Evolutionary conservation across 306 rosid genomes (phyloP).

Genomic region (Sicyos baderoa): DNA sequence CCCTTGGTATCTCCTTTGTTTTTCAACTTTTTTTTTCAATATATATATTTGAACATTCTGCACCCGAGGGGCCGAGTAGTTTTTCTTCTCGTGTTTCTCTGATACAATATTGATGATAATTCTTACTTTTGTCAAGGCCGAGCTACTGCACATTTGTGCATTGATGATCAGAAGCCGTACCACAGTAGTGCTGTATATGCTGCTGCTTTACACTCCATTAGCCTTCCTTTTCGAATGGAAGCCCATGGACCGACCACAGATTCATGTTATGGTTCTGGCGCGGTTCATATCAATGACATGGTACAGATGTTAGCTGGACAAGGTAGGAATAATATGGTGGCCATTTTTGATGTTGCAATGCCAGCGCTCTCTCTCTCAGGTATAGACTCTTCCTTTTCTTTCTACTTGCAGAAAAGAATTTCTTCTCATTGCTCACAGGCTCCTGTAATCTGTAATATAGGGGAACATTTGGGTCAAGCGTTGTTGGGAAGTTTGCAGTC

Average conservation of each 20-base stretch:
- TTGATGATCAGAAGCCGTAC: slow-evolving; percentile 59
- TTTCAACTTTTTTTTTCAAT: not conserved
- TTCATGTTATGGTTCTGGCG: slow-evolving; percentile 50
- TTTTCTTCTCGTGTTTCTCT: not conserved
- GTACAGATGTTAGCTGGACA: slow-evolving; percentile 65
- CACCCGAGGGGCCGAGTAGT: not conserved
- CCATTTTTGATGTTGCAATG: slow-evolving; percentile 72
- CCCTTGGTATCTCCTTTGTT: slow-evolving; percentile 1
- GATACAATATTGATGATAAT: slow-evolving; percentile 14
- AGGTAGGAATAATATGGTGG: slow-evolving; percentile 66
- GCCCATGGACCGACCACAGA: slow-evolving; percentile 52
- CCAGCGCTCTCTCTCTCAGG: slow-evolving; percentile 75
- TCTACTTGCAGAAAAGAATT: not conserved
- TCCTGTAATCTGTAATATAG: slow-evolving; percentile 35
- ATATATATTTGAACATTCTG: not conserved
- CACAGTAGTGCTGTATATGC: slow-evolving; percentile 84
- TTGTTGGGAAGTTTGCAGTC: slow-evolving; percentile 46
- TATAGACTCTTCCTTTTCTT: slow-evolving; percentile 21
- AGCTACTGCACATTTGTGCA: slow-evolving; percentile 48
- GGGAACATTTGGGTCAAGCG: slow-evolving; percentile 33
- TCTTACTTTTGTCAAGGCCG: slow-evolving; percentile 42
- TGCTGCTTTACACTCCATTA: slow-evolving; percentile 64
- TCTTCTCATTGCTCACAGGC: not conserved
- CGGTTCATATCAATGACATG: slow-evolving; percentile 54
- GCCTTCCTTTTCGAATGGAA: slow-evolving; percentile 76